Conservation (phyloP, 768 basidiomycete genomes). For the Lyophyllum semitale region DNA sequence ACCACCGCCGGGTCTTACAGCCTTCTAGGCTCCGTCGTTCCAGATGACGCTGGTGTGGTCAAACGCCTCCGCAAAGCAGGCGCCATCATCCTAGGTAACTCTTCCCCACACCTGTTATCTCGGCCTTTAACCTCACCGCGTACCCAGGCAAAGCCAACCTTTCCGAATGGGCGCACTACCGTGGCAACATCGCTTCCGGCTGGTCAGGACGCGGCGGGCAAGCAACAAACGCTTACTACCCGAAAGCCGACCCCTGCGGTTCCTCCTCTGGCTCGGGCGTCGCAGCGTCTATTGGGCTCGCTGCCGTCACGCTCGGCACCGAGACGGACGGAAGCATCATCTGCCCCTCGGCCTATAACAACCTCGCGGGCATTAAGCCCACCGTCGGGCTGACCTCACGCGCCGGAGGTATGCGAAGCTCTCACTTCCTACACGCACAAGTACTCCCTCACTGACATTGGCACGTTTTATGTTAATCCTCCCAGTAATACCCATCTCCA, state of each 20-base stretch:
- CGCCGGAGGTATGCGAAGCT: slow-evolving; percentile 51
- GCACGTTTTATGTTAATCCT: no score
- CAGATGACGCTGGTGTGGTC: slow-evolving; percentile 47
- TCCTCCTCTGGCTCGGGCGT: slow-evolving; percentile 64
- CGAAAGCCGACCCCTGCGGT: slow-evolving; percentile 54
- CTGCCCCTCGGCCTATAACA: slow-evolving; percentile 53
- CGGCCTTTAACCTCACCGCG: neutral
- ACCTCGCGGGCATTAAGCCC: slow-evolving; percentile 61
- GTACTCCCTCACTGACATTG: neutral
- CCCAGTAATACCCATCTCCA: no score
- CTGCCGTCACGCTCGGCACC: slow-evolving; percentile 48
- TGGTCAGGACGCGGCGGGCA: slow-evolving; percentile 34
- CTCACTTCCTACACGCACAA: neutral
- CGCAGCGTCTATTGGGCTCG: slow-evolving; percentile 51
- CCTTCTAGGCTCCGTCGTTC: slow-evolving; percentile 43
- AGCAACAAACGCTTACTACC: slow-evolving; percentile 27
- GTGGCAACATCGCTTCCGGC: slow-evolving; percentile 47
- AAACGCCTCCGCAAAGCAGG: slow-evolving; percentile 43
- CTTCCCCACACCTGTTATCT: neutral
- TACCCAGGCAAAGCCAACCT: slow-evolving; percentile 55
- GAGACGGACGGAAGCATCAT: slow-evolving; percentile 60
- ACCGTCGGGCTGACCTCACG: slow-evolving; percentile 61
- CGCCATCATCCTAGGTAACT: slow-evolving; percentile 44
- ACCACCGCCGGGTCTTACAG: slow-evolving; percentile 48
- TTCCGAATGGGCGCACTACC: slow-evolving; percentile 54